phyloP scores from a whole-genome alignment of 2,329 filamentous ascomycete species.

The Leptographium flavum region DNA sequence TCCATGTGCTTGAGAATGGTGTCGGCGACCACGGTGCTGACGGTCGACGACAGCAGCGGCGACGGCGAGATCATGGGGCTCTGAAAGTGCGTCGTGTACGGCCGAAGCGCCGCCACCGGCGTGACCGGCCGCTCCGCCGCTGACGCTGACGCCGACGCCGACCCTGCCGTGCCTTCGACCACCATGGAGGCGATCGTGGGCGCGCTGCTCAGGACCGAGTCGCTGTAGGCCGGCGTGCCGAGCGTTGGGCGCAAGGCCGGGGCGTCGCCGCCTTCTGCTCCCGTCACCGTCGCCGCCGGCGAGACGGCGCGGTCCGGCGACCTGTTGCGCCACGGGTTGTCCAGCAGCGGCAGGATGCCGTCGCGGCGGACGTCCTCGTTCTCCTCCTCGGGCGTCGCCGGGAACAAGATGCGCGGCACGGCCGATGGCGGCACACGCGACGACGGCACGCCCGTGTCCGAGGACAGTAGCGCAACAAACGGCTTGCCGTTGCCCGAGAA shows the following conservation, averaged over 20 bases:
- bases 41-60: slow-evolving; percentile 39
- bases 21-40: slow-evolving; percentile 43
- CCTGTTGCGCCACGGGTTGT: slow-evolving; percentile 25
- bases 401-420: slow-evolving; percentile 11
- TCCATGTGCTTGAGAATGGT: slow-evolving; percentile 31
- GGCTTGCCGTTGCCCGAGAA: slow-evolving; percentile 26
- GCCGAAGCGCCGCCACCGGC: slow-evolving; percentile 16
- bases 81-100: slow-evolving; percentile 24
- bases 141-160: slow-evolving; percentile 4
- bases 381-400: slow-evolving; percentile 13
- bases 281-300: no score
- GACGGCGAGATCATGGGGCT: slow-evolving; percentile 44
- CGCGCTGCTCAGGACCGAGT: no score
- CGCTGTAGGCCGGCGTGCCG: no score
- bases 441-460: slow-evolving; percentile 22
- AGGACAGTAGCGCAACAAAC: slow-evolving; percentile 16
- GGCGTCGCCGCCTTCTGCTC: no score
- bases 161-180: background rate
- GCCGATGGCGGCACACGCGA: slow-evolving; percentile 13
- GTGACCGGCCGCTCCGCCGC: slow-evolving; percentile 14
- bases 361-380: slow-evolving; percentile 1
- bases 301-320: background rate
- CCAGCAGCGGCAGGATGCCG: slow-evolving; percentile 23
- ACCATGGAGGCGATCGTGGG: background rate
- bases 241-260: no score